Evolutionary conservation across 306 rosid species (phyloP).

Genomic region (Purshia tridentata): DNA sequence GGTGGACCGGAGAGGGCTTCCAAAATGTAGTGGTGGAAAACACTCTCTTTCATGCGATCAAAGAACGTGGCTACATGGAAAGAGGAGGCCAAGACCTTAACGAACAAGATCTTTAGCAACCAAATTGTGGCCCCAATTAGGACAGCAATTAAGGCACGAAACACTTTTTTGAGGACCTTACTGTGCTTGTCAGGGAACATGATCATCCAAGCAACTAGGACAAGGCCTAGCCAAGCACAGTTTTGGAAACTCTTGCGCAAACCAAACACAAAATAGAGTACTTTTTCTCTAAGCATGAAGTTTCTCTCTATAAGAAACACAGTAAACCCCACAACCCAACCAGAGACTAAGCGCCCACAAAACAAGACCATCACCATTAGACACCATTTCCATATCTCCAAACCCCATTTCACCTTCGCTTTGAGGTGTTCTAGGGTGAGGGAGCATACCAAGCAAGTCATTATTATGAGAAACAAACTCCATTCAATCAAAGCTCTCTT

Average conservation of each 20-base stretch:
- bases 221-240: slow-evolving; percentile 50
- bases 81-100: slow-evolving; percentile 49
- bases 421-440: slow-evolving; percentile 27
- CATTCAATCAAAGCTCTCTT: slow-evolving; percentile 42
- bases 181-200: slow-evolving; percentile 44
- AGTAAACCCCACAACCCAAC: slow-evolving; percentile 40
- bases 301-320: slow-evolving; percentile 48
- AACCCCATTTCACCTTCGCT: slow-evolving; percentile 21
- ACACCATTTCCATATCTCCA: slow-evolving; percentile 52
- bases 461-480: slow-evolving; percentile 39
- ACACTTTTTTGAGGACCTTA: slow-evolving; percentile 32
- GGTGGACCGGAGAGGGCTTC: slow-evolving; percentile 53
- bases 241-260: slow-evolving; percentile 49
- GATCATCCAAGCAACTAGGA: slow-evolving; percentile 43
- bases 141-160: slow-evolving; percentile 40
- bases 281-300: slow-evolving; percentile 50
- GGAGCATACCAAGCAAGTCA: slow-evolving; percentile 42
- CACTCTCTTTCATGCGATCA: slow-evolving; percentile 53
- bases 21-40: slow-evolving; percentile 44
- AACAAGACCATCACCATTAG: slow-evolving; percentile 51
- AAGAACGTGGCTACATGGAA: slow-evolving; percentile 53
- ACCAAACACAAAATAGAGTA: slow-evolving; percentile 47
- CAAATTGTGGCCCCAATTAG: slow-evolving; percentile 47
- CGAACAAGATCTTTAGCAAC: slow-evolving; percentile 44
- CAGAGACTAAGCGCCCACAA: slow-evolving; percentile 48